Evolutionary conservation across 257 asterid genomes (phyloP).

Genomic region (Solanum peruvianum): DNA sequence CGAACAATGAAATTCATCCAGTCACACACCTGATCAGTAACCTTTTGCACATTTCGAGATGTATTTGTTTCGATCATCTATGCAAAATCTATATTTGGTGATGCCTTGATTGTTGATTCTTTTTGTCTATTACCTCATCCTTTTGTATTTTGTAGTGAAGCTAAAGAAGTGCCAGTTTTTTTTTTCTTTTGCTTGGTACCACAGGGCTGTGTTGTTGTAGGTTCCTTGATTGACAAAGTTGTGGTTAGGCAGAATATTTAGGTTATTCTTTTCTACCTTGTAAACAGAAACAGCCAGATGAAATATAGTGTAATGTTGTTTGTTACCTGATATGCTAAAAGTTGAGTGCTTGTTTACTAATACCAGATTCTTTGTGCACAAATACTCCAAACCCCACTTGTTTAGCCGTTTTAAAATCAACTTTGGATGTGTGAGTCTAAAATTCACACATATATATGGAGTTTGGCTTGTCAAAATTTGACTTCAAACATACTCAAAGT

Average conservation of each 20-base stretch:
- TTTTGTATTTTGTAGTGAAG: neutral
- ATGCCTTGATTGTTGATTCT: neutral
- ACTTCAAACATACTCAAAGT: neutral
- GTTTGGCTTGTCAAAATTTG: neutral
- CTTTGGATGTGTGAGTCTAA: neutral
- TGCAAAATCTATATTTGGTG: neutral
- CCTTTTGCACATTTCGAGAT: conserved; percentile 8
- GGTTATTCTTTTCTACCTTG: neutral
- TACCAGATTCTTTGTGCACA: neutral
- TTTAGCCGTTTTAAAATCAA: neutral
- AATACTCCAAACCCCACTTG: neutral
- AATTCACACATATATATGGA: neutral
- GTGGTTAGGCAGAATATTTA: neutral
- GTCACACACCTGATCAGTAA: neutral
- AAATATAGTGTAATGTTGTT: neutral
- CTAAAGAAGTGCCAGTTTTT: neutral
- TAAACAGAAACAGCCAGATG: neutral
- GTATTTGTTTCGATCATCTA: neutral
- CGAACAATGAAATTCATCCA: neutral
- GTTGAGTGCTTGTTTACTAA: neutral
- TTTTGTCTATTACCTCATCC: neutral
- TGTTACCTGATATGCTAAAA: neutral
- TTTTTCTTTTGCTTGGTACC: neutral
- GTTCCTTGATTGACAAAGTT: neutral
- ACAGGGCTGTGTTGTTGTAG: conserved; percentile 3